Base-by-base conservation (phyloP, 1,284 basidiomycete genomes). In the Tilletia setariae region DNA sequence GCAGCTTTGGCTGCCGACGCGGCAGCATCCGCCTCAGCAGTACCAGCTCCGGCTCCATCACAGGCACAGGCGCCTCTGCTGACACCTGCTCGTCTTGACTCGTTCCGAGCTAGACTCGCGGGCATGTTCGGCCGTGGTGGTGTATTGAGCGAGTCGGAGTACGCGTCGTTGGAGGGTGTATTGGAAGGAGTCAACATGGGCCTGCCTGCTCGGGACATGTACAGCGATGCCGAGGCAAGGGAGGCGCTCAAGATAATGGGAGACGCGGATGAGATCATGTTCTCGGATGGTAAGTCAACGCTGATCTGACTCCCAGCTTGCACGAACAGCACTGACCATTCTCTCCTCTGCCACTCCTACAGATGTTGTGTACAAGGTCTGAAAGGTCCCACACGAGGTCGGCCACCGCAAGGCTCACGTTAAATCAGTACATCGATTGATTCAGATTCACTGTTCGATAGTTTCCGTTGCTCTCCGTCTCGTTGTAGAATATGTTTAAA, bases 211-310 rank as follows among this genome's bases (percentile, higher is more conserved):
- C 87, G 87, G 46, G 86, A 87, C 23, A 84, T 93, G 61, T 98
- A 93, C 81, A 89, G 90, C 9, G 89, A 88, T 0, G 86, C 86
- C 25, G 94, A 98, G 83, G 94, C 91, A 7, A 85, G 88, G 72
- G 84, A 85, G 61, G 78, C 80, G 25, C 74, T 84, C 9, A 67
- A 67, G 56, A 71, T 72, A 49, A 97, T 98, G 94, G 86, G 88
- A 65, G 89, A 91, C 51, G 86, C 86, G 28, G 91, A 94, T 76
- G 90, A 94, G 83, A 85, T 97, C 74, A 93, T 97, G 92, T 87
- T 93, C 75, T 89, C 89, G 69, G 91, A 91, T 51, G 90, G 89
- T 69, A 64, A 61, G 56, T 61, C 21, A 25, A 13, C 13, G 3
- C 6, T n/a, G 8, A 9, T 30, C 35, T 30, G 56, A 35, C 35